Evolutionary conservation across 495 filamentous ascomycete species (phyloP).

Genomic region (Penicillium simplicissimum): DNA sequence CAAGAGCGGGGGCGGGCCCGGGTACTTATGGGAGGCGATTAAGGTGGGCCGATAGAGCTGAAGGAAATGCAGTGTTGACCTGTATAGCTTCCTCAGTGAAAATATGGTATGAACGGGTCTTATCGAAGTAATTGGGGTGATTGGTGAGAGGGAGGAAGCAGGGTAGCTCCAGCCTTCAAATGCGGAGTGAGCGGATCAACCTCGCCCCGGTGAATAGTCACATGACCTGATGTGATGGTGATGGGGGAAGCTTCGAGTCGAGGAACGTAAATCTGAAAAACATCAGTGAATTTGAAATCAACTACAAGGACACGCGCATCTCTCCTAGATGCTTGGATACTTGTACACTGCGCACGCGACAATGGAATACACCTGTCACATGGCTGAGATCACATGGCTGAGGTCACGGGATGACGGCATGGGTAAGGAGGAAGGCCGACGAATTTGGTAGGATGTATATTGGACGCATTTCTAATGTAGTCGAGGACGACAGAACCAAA

Average conservation of each 20-base stretch:
- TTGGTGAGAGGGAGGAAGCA: conserved; percentile 13
- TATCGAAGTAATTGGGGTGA: conserved; percentile 16
- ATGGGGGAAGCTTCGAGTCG: not conserved
- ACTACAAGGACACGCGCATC: not conserved
- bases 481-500: not conserved
- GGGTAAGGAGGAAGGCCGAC: not conserved
- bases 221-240: conserved; percentile 17
- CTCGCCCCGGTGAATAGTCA: conserved; percentile 20
- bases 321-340: not conserved
- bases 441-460: not conserved
- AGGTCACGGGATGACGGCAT: conserved; percentile 28
- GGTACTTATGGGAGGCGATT: conserved; percentile 15
- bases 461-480: not conserved
- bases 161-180: conserved; percentile 24
- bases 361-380: not conserved
- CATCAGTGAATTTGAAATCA: not conserved
- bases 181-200: conserved; percentile 30
- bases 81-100: not conserved
- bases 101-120: not conserved
- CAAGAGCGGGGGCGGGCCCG: conserved; percentile 28
- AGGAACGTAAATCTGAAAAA: not conserved
- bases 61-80: not conserved
- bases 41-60: conserved; percentile 5
- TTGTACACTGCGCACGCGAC: not conserved
- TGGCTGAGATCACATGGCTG: conserved; percentile 15